Percentiles rank a stretch among this genome's conserved stretches.
Evolutionary conservation across 345 rosid species (phyloP).

Genomic region (Theobroma cacao): DNA sequence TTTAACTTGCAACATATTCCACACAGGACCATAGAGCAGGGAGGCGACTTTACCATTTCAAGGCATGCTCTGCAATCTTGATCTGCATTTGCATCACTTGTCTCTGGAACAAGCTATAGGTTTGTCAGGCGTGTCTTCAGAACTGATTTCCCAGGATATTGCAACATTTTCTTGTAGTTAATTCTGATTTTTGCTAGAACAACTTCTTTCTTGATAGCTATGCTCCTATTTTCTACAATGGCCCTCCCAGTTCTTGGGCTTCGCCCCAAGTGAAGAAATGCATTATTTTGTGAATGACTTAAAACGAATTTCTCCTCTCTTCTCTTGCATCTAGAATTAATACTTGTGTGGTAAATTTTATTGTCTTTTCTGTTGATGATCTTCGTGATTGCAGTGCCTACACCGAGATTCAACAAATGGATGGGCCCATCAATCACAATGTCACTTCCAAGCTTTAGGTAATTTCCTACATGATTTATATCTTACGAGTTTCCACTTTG

Average conservation of each 20-base stretch:
- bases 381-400: conserved; percentile 34
- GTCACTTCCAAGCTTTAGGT: conserved; percentile 96
- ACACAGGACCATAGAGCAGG: neutral
- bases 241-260: neutral
- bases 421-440: conserved; percentile 65
- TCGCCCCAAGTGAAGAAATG: neutral
- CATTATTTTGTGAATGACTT: neutral
- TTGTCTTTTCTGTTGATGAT: conserved; percentile 15
- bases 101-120: neutral
- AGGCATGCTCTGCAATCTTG: neutral
- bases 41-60: neutral
- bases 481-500: conserved; percentile 6
- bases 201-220: neutral
- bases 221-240: neutral
- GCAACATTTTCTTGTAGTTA: neutral
- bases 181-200: neutral
- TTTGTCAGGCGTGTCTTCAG: neutral
- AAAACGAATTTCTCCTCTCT: too few species aligned
- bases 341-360: neutral
- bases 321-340: neutral
- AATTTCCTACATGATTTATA: conserved; percentile 7
- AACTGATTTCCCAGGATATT: neutral
- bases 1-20: neutral
- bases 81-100: neutral
- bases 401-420: conserved; percentile 40